Conservation (phyloP, 805 yeast genomes). For the Monosporozyma solicola region DNA sequence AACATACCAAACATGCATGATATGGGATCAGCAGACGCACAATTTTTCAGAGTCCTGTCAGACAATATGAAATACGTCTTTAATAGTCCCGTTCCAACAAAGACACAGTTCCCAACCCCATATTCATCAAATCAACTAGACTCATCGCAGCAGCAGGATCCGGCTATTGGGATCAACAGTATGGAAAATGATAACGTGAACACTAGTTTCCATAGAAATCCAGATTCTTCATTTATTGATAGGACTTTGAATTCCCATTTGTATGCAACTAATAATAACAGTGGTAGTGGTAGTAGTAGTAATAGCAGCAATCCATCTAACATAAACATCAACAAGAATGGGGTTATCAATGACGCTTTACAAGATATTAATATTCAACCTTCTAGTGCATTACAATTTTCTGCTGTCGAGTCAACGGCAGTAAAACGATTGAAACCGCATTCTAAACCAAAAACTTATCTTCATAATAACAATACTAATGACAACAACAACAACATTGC, state of each 20-base stretch:
- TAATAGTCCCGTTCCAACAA: conserved; percentile 25
- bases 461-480: neutral
- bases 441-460: neutral
- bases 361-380: conserved; percentile 29
- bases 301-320: conserved; percentile 2
- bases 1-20: neutral
- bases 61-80: conserved; percentile 25
- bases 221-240: conserved; percentile 5
- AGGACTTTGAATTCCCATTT: conserved; percentile 1
- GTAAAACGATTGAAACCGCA: neutral
- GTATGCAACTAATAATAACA: neutral
- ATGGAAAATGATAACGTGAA: neutral
- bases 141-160: conserved; percentile 1
- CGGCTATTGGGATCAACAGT: neutral
- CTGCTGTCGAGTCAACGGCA: conserved; percentile 2
- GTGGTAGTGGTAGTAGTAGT: neutral
- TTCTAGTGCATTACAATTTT: conserved; percentile 24
- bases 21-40: conserved; percentile 14
- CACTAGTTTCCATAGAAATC: conserved; percentile 1
- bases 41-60: conserved; percentile 21
- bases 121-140: conserved; percentile 14
- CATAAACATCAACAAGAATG: neutral
- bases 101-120: conserved; percentile 30
- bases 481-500: neutral
- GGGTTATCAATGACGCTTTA: conserved; percentile 11